phyloP scores from a whole-genome alignment of 345 rosid species.

The Linum trigynum region DNA sequence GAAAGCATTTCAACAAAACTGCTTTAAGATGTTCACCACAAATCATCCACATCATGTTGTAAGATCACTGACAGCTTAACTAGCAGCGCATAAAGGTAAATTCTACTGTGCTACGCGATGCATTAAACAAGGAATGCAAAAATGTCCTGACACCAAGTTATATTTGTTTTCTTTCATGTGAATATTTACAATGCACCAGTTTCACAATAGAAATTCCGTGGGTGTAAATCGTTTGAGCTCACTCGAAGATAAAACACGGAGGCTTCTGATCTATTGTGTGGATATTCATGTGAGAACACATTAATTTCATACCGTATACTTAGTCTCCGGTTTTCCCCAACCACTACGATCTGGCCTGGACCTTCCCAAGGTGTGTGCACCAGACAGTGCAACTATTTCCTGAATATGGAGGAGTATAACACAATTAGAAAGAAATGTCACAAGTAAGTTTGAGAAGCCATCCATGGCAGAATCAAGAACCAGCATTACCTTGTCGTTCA shows the following conservation, averaged over 20 bases:
- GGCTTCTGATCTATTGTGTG: not conserved
- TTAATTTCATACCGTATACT: constrained; percentile 60
- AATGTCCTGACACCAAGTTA: not conserved
- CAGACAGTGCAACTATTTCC: constrained; percentile 95
- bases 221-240: not conserved
- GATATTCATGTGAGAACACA: not conserved
- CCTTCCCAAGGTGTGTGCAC: constrained; percentile 95
- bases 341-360: constrained; percentile 94
- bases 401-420: constrained; percentile 16
- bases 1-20: not conserved
- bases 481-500: constrained; percentile 60
- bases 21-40: not conserved
- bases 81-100: no score
- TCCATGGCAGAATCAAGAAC: not conserved
- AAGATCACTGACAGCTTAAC: no score
- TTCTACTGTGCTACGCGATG: not conserved
- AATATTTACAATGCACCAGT: not conserved
- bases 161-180: not conserved
- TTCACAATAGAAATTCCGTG: not conserved
- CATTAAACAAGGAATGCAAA: not conserved
- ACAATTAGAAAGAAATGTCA: constrained; percentile 8
- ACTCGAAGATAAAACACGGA: not conserved
- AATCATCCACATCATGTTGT: no score
- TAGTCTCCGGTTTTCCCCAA: constrained; percentile 94
- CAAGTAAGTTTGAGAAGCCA: constrained; percentile 1